These are phyloP conservation scores for Fraxinus americana DNA, from an alignment of 257 asterid genomes.

Conservation along the genomic window DNA sequence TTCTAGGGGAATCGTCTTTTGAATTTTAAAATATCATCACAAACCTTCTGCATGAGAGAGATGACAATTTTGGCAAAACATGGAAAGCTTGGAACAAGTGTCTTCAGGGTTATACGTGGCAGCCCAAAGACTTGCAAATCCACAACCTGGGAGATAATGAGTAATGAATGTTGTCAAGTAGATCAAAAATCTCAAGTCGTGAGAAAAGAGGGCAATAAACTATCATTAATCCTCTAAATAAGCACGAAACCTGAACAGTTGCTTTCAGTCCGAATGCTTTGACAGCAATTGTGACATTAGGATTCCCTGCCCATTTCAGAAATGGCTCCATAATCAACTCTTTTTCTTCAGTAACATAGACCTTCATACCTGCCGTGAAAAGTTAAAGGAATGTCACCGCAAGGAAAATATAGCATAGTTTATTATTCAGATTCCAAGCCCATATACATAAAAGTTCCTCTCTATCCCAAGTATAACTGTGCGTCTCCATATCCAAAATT, in stretches of 20 bases:
- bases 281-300: constrained; percentile 70
- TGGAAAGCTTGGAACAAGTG: constrained; percentile 98
- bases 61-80: constrained; percentile 77
- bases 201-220: constrained; percentile 14
- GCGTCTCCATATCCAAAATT: neutral
- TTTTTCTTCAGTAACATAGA: constrained; percentile 63
- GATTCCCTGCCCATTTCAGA: constrained; percentile 98
- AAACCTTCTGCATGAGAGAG: constrained; percentile 94
- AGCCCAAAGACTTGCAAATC: constrained; percentile 93
- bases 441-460: neutral
- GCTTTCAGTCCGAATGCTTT: constrained; percentile 86
- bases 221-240: constrained; percentile 15
- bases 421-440: neutral
- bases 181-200: constrained; percentile 6
- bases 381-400: neutral
- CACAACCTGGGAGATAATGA: constrained; percentile 59
- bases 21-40: constrained; percentile 21
- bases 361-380: constrained; percentile 59
- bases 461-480: neutral
- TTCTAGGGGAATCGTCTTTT: constrained; percentile 1
- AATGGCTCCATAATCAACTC: constrained; percentile 98
- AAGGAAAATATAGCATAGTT: neutral
- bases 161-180: constrained; percentile 9
- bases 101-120: constrained; percentile 95
- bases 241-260: constrained; percentile 75